Percentiles rank a stretch among this genome's conserved stretches.
Conservation (phyloP, 139 green algal species). For the Volvox africanus region DNA sequence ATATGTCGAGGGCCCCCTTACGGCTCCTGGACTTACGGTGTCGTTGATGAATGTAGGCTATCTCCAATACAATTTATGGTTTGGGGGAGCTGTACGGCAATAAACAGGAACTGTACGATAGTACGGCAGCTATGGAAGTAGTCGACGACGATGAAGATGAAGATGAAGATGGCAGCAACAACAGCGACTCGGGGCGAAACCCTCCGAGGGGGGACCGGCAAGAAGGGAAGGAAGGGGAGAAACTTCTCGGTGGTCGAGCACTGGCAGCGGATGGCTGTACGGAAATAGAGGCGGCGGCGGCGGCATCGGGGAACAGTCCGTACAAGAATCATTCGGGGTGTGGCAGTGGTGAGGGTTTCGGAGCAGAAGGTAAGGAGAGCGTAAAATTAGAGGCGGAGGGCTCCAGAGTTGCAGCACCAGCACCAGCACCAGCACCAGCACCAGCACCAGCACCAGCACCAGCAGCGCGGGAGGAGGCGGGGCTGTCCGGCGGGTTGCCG, state of each 20-base stretch:
- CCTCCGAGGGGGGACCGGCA: too few relatives aligned
- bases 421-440: background rate
- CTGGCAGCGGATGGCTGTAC: background rate
- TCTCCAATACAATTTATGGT: slow-evolving; percentile 24
- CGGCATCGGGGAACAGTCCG: too few relatives aligned
- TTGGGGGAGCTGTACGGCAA: slow-evolving; percentile 18
- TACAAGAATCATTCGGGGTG: too few relatives aligned
- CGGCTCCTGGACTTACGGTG: background rate
- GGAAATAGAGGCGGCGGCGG: background rate
- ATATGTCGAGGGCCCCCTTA: background rate
- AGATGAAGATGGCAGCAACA: background rate
- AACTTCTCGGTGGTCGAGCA: too few relatives aligned
- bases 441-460: background rate
- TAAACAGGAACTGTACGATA: too few relatives aligned
- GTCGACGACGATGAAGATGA: background rate
- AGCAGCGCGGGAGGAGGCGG: background rate
- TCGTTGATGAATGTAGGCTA: background rate
- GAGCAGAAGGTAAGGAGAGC: too few relatives aligned
- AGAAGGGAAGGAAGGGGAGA: too few relatives aligned
- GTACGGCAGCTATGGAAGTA: background rate
- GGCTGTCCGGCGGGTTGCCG: background rate
- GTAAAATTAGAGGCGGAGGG: too few relatives aligned
- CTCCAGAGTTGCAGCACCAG: background rate
- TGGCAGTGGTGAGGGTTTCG: too few relatives aligned
- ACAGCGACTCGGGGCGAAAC: too few relatives aligned